Conservation (phyloP, 306 rosid genomes). For the Fragaria vesca region DNA sequence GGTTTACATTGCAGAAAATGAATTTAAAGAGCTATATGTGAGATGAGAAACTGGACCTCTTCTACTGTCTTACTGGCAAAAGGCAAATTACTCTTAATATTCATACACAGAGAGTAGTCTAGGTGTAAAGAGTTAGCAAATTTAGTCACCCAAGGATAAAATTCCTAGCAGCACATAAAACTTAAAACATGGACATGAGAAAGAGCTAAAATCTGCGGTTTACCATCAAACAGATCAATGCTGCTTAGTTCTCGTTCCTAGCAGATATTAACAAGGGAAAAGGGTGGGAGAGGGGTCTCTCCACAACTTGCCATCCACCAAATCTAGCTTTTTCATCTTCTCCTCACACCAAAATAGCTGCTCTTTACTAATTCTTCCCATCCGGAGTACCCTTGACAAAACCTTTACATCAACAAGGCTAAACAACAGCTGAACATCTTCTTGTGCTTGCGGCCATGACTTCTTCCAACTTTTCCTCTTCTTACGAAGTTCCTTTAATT, state of each 20-base stretch:
- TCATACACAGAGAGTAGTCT: neutral
- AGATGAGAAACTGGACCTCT: neutral
- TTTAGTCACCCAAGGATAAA: neutral
- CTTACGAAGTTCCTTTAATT: constrained; percentile 66
- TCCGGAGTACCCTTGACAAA: constrained; percentile 63
- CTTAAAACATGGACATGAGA: constrained; percentile 6
- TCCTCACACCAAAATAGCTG: constrained; percentile 94
- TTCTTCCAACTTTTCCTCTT: constrained; percentile 75
- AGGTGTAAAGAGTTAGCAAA: neutral
- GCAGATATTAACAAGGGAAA: constrained; percentile 63
- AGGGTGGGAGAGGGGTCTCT: constrained; percentile 82
- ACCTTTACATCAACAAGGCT: constrained; percentile 66
- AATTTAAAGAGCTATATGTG: neutral
- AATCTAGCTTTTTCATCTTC: constrained; percentile 77
- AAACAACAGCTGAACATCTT: constrained; percentile 73
- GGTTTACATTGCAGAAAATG: neutral
- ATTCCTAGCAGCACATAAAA: neutral
- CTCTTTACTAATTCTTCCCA: constrained; percentile 65
- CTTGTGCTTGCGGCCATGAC: constrained; percentile 64
- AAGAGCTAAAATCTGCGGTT: constrained; percentile 14
- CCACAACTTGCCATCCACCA: constrained; percentile 56
- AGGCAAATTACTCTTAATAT: neutral
- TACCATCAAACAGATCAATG: neutral
- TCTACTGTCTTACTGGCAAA: neutral
- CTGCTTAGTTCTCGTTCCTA: neutral